These are phyloP conservation scores for Aspergillus phoenicis DNA, from an alignment of 2,329 filamentous ascomycete genomes.

Conservation along the genomic window DNA sequence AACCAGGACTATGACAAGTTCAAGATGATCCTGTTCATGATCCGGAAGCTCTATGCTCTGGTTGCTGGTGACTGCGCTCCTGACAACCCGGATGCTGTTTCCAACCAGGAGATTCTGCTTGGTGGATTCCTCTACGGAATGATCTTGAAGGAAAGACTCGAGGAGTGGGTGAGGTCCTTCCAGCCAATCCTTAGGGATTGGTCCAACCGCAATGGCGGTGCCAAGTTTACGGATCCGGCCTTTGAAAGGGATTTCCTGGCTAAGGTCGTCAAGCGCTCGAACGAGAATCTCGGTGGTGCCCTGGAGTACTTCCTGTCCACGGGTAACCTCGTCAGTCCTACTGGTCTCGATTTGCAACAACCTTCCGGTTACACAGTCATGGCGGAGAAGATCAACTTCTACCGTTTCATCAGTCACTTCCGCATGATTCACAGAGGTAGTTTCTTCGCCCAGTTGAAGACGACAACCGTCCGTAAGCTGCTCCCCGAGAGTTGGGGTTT, in stretches of 20 bases:
- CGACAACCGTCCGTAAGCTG: conserved; percentile 92
- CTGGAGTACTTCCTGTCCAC: conserved; percentile 97
- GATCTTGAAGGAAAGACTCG: conserved; percentile 91
- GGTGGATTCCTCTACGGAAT: conserved; percentile 93
- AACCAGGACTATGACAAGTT: conserved; percentile 90
- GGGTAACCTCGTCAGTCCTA: conserved; percentile 87
- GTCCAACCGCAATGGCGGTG: conserved; percentile 53
- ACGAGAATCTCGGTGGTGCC: conserved; percentile 83
- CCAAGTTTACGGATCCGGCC: conserved; percentile 70
- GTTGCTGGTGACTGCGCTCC: conserved; percentile 89
- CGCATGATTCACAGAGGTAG: conserved; percentile 98
- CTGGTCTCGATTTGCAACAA: conserved; percentile 91
- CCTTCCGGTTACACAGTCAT: conserved; percentile 94
- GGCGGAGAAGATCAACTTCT: conserved; percentile 98
- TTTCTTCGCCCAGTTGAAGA: conserved; percentile 97
- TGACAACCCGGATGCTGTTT: conserved; percentile 95
- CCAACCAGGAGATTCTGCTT: conserved; percentile 92
- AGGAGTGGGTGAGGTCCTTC: conserved; percentile 80
- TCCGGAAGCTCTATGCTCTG: conserved; percentile 88
- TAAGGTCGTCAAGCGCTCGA: conserved; percentile 77
- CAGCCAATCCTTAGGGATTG: conserved; percentile 57
- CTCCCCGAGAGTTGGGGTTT: conserved; percentile 98
- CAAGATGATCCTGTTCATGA: conserved; percentile 91
- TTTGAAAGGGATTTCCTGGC: conserved; percentile 79
- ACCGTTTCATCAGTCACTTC: conserved; percentile 98